These are phyloP conservation scores for Coemansia sp. DNA, from an alignment of 192 early-diverging fungal genomes.

Conservation along the genomic window DNA sequence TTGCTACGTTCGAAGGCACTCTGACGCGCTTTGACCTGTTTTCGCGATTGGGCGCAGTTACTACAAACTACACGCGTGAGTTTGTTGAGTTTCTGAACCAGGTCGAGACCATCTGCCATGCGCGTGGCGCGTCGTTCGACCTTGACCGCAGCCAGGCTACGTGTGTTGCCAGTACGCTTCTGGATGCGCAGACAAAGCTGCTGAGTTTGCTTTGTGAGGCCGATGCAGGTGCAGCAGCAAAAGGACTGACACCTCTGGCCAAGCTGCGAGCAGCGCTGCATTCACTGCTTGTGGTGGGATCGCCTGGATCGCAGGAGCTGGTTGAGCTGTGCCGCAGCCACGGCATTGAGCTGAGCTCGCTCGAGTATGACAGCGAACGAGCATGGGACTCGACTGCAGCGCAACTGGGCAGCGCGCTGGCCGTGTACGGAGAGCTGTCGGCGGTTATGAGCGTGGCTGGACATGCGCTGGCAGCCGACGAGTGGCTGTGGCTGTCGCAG, in stretches of 20 bases:
- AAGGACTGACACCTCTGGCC: constrained; percentile 17
- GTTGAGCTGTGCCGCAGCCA: constrained; percentile 36
- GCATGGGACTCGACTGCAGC: constrained; percentile 39
- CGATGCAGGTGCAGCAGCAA: neutral
- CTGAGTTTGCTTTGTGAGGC: constrained; percentile 12
- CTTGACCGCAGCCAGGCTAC: constrained; percentile 51
- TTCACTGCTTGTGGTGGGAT: constrained; percentile 11
- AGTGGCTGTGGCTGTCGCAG: constrained; percentile 52
- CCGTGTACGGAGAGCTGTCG: constrained; percentile 26
- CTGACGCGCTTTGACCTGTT: constrained; percentile 40
- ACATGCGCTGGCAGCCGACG: constrained; percentile 20
- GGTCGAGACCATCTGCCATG: constrained; percentile 50
- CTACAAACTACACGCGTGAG: constrained; percentile 52
- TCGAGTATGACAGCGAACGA: constrained; percentile 23
- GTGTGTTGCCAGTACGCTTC: constrained; percentile 40
- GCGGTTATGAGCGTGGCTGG: constrained; percentile 9
- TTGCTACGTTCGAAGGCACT: constrained; percentile 45
- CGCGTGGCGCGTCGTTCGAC: constrained; percentile 45
- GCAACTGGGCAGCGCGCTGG: constrained; percentile 33
- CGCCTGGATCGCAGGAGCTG: constrained; percentile 29
- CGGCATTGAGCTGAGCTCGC: constrained; percentile 19
- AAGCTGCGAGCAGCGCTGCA: constrained; percentile 25
- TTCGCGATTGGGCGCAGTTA: constrained; percentile 30
- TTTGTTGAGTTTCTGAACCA: constrained; percentile 55
- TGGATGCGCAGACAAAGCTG: constrained; percentile 38